A percentile compares a stretch with the other conserved stretches of the same genome.
These are phyloP conservation scores for Isoetes taiwanensis DNA, from an alignment of 75 land plant species.

Conservation along the genomic window DNA sequence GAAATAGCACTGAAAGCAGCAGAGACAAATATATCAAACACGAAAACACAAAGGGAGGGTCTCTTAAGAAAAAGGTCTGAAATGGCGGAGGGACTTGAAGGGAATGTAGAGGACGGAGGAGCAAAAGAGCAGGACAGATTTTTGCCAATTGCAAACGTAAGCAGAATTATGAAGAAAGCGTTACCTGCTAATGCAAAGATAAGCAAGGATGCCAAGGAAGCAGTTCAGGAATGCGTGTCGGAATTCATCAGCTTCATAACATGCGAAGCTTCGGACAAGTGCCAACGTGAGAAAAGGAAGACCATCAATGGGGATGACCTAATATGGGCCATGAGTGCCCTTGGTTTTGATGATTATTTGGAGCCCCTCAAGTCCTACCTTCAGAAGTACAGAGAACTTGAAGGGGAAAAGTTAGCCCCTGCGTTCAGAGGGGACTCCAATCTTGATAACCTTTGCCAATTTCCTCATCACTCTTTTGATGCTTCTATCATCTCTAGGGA, in stretches of 20 bases:
- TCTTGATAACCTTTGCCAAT: too few relatives aligned
- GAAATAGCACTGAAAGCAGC: too few relatives aligned
- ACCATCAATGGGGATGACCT: slow-evolving; percentile 67
- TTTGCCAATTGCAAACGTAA: slow-evolving; percentile 59
- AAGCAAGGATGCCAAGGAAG: slow-evolving; percentile 59
- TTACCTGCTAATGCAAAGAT: slow-evolving; percentile 60
- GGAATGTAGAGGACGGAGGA: slow-evolving; percentile 15
- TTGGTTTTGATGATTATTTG: slow-evolving; percentile 64
- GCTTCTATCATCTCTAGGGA: too few relatives aligned
- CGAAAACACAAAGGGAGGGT: too few relatives aligned
- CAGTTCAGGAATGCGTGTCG: slow-evolving; percentile 61
- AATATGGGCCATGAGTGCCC: slow-evolving; percentile 67
- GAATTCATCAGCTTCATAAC: slow-evolving; percentile 69
- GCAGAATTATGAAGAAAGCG: slow-evolving; percentile 57
- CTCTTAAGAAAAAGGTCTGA: too few relatives aligned
- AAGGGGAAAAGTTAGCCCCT: slow-evolving; percentile 28
- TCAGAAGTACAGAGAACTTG: slow-evolving; percentile 47
- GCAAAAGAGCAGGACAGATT: slow-evolving; percentile 51
- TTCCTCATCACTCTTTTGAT: too few relatives aligned
- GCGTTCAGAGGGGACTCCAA: too few relatives aligned
- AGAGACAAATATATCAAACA: too few relatives aligned
- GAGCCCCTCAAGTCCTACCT: slow-evolving; percentile 55
- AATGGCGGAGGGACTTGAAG: slow-evolving; percentile 6
- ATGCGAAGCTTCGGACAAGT: slow-evolving; percentile 55
- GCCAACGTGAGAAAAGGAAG: slow-evolving; percentile 63